Percentiles rank a stretch among this genome's conserved stretches.
These are phyloP conservation scores for Irpex sp. DNA, from an alignment of 1,284 basidiomycete genomes.

Conservation along the genomic window DNA sequence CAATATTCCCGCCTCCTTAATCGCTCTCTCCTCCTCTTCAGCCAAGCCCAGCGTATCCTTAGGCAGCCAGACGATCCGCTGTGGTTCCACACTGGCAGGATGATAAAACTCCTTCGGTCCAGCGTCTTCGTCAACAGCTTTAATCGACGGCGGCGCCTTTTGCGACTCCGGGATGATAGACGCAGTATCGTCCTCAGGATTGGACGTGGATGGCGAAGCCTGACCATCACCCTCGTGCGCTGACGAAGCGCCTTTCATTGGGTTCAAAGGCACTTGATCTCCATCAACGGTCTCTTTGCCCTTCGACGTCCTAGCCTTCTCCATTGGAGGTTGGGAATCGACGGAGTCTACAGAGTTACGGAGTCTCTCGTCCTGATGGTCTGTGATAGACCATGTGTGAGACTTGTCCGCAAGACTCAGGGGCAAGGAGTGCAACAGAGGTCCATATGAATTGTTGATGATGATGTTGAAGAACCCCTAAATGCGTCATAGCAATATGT, in stretches of 20 bases:
- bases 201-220: not conserved
- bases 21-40: constrained; percentile 59
- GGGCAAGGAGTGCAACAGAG: constrained; percentile 65
- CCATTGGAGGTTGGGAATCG: not conserved
- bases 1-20: constrained; percentile 54
- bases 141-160: constrained; percentile 8
- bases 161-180: constrained; percentile 3
- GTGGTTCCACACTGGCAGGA: constrained; percentile 72
- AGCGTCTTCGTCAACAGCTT: constrained; percentile 22
- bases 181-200: not conserved
- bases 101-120: constrained; percentile 65
- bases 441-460: constrained; percentile 67
- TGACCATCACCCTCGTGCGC: not conserved
- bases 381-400: not conserved
- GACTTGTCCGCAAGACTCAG: constrained; percentile 75
- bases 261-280: not conserved
- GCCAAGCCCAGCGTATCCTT: constrained; percentile 65
- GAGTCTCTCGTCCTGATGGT: not conserved
- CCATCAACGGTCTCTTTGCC: not conserved
- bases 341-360: not conserved
- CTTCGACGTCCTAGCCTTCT: not conserved
- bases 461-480: constrained; percentile 67
- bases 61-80: constrained; percentile 81
- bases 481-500: constrained; percentile 12
- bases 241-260: too few relatives aligned